phyloP scores from a whole-genome alignment of 441 rosid genomes.

The Brassica hybrid region DNA sequence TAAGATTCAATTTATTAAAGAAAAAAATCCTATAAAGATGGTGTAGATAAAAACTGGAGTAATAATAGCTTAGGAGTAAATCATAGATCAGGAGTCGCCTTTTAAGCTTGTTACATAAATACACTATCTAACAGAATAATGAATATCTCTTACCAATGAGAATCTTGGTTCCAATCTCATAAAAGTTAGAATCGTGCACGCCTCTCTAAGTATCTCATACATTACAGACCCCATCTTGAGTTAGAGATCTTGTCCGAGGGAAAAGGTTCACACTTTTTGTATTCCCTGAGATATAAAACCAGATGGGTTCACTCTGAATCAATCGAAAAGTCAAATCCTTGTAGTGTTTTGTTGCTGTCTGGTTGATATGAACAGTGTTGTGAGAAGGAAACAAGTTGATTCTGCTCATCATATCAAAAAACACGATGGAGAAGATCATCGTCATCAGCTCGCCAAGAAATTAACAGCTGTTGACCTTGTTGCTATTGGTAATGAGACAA shows the following conservation, averaged over 20 bases:
- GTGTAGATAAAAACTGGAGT: no score
- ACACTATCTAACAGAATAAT: neutral
- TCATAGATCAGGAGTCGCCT: neutral
- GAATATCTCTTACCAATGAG: neutral
- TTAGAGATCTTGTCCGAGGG: neutral
- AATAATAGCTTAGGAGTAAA: neutral
- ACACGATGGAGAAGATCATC: constrained; percentile 44
- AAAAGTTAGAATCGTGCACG: constrained; percentile 34
- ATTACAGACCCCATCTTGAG: neutral
- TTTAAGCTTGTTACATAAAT: no score
- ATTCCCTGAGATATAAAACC: neutral
- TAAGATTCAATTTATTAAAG: no score
- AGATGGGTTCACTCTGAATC: constrained; percentile 21
- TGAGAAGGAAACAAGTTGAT: constrained; percentile 96
- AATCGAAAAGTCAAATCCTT: constrained; percentile 8
- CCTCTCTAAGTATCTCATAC: constrained; percentile 11
- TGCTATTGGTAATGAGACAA: constrained; percentile 70
- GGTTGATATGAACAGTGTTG: constrained; percentile 49
- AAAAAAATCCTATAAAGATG: no score
- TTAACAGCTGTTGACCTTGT: constrained; percentile 75
- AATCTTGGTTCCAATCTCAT: constrained; percentile 16
- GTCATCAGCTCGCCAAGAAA: constrained; percentile 73
- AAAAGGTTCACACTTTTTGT: constrained; percentile 15
- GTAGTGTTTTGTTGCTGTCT: constrained; percentile 10
- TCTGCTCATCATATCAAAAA: constrained; percentile 49